phyloP scores from a whole-genome alignment of 1,284 basidiomycete genomes.

The Leccinum pseudoinsigne region DNA sequence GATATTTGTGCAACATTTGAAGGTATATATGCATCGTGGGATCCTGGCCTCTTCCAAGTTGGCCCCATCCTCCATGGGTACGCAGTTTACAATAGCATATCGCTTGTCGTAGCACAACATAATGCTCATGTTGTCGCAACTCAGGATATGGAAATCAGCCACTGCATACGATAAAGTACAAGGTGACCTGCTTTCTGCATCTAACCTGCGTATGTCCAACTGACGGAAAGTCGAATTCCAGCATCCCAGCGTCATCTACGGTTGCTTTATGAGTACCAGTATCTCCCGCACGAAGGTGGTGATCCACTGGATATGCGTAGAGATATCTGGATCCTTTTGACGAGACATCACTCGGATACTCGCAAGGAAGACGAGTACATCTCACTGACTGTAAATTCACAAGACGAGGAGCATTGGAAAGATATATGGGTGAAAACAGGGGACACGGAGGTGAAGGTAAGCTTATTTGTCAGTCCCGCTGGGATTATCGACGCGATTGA shows the following conservation, averaged over 20 bases:
- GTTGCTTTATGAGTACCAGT: slow-evolving; percentile 31
- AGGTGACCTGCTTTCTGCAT: slow-evolving; percentile 16
- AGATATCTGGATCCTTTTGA: slow-evolving; percentile 79
- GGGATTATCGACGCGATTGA: slow-evolving; percentile 7
- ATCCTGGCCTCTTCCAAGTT: slow-evolving; percentile 63
- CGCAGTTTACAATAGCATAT: slow-evolving; percentile 18
- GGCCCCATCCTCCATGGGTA: slow-evolving; percentile 68
- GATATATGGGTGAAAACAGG: slow-evolving; percentile 2
- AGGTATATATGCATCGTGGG: slow-evolving; percentile 88
- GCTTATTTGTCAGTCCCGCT: slow-evolving; percentile 7
- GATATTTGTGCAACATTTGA: slow-evolving; percentile 76
- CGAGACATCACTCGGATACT: slow-evolving; percentile 70
- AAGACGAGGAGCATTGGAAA: slow-evolving; percentile 37
- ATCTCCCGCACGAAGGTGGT: neutral
- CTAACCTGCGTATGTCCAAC: slow-evolving; percentile 3
- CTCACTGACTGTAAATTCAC: slow-evolving; percentile 59
- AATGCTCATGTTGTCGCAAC: slow-evolving; percentile 8
- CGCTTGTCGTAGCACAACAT: neutral
- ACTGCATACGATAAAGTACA: slow-evolving; percentile 20
- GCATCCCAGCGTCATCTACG: slow-evolving; percentile 39
- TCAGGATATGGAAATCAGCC: slow-evolving; percentile 57
- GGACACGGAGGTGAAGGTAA: slow-evolving; percentile 39
- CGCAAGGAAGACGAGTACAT: slow-evolving; percentile 66
- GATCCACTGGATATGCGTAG: slow-evolving; percentile 11
- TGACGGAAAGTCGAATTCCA: slow-evolving; percentile 13